Percentiles rank a stretch among this genome's conserved stretches.
Conservation (phyloP, 371 early-diverging fungal genomes). For the Rhizopus delemar region DNA sequence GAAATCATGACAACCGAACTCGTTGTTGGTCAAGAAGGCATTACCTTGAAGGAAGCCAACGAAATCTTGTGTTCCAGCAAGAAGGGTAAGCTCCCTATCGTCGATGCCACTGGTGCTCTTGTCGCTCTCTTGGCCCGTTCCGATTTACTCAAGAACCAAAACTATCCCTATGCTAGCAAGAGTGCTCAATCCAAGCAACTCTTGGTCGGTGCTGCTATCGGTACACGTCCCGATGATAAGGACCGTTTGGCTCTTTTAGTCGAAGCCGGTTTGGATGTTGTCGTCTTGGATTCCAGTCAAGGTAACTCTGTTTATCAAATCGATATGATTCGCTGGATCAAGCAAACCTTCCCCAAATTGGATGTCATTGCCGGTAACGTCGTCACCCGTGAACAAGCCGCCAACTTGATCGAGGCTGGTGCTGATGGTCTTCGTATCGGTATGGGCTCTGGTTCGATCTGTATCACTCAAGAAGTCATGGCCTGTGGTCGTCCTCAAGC, state of each 20-base stretch:
- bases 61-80: slow-evolving; percentile 82
- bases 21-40: slow-evolving; percentile 82
- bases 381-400: slow-evolving; percentile 94
- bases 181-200: slow-evolving; percentile 80
- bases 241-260: slow-evolving; percentile 81
- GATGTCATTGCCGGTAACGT: slow-evolving; percentile 97
- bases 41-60: slow-evolving; percentile 89
- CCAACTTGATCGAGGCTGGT: slow-evolving; percentile 88
- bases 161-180: slow-evolving; percentile 92
- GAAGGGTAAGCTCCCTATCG: slow-evolving; percentile 96
- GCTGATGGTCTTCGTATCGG: slow-evolving; percentile 95
- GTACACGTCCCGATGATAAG: slow-evolving; percentile 89
- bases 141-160: slow-evolving; percentile 94
- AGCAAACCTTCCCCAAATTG: slow-evolving; percentile 71
- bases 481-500: slow-evolving; percentile 97
- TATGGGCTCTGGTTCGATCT: slow-evolving; percentile 97
- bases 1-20: slow-evolving; percentile 91
- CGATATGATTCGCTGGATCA: slow-evolving; percentile 94
- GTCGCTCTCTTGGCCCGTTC: slow-evolving; percentile 90
- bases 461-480: slow-evolving; percentile 98
- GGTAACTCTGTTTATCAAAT: slow-evolving; percentile 93
- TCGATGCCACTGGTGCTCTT: slow-evolving; percentile 77
- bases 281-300: slow-evolving; percentile 93
- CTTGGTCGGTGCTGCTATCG: slow-evolving; percentile 90
- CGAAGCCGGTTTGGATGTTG: slow-evolving; percentile 92